Percentiles rank a stretch among this genome's conserved stretches.
Conservation (phyloP, 352 stramenopile genomes). For the Saprolegnia parasitica region DNA sequence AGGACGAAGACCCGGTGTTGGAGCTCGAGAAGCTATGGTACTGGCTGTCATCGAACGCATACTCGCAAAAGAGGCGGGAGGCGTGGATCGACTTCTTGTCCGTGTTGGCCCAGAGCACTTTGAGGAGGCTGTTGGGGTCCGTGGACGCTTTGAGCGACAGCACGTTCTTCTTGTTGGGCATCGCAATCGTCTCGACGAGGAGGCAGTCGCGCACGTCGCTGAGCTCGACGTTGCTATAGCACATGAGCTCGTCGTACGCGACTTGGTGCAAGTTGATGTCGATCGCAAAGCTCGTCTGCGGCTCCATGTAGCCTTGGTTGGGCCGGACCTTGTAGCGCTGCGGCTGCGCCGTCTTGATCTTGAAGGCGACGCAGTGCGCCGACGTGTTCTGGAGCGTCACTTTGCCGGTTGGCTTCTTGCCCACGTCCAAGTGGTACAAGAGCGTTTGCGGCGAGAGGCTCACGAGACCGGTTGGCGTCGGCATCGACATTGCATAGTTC, state of each 20-base stretch:
- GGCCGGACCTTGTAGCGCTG: slow-evolving; percentile 23
- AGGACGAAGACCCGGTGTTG: not conserved
- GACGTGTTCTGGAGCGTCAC: slow-evolving; percentile 18
- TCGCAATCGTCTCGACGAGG: slow-evolving; percentile 9
- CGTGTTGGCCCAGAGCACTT: not conserved
- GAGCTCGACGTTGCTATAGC: slow-evolving; percentile 19
- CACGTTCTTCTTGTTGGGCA: not conserved
- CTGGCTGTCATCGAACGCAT: slow-evolving; percentile 18
- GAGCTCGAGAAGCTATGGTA: slow-evolving; percentile 19
- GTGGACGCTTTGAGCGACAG: slow-evolving; percentile 1
- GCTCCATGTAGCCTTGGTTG: slow-evolving; percentile 14
- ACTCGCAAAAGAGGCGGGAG: slow-evolving; percentile 25
- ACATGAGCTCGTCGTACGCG: slow-evolving; percentile 24
- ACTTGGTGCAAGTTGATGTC: slow-evolving; percentile 9
- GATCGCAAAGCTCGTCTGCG: not conserved
- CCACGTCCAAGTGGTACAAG: slow-evolving; percentile 23
- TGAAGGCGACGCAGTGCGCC: slow-evolving; percentile 8
- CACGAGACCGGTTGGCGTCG: slow-evolving; percentile 2
- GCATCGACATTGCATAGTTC: not conserved
- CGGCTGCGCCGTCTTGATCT: slow-evolving; percentile 25
- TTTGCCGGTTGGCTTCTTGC: not conserved
- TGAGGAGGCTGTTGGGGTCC: not conserved
- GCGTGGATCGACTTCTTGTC: slow-evolving; percentile 18
- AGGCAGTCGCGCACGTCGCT: slow-evolving; percentile 24
- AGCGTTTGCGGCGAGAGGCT: slow-evolving; percentile 16